Conservation (phyloP, 768 basidiomycete species). For the Tricholomella constricta region DNA sequence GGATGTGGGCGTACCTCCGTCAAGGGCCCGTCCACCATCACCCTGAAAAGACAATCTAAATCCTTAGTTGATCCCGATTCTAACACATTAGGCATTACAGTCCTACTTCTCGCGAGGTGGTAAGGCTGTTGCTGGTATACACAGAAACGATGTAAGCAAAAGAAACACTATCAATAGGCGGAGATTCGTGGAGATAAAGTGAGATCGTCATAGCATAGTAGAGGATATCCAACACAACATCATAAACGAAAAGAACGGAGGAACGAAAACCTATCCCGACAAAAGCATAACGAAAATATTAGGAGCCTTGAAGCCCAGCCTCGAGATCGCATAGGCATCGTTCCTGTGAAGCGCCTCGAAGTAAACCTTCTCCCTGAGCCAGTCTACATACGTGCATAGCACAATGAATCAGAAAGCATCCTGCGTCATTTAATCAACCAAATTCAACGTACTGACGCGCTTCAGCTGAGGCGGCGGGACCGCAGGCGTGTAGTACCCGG, state of each 20-base stretch:
- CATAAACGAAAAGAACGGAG: background rate
- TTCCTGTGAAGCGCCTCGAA: constrained; percentile 67
- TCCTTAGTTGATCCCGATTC: no score
- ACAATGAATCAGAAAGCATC: background rate
- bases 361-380: constrained; percentile 72
- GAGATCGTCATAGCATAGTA: no score
- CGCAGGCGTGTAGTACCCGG: constrained; percentile 53
- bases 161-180: no score
- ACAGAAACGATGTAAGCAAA: no score
- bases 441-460: constrained; percentile 57
- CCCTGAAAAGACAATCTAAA: no score
- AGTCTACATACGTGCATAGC: constrained; percentile 46
- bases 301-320: constrained; percentile 77
- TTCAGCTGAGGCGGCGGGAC: constrained; percentile 50
- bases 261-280: constrained; percentile 35
- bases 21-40: no score
- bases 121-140: no score
- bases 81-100: no score
- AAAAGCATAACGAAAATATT: constrained; percentile 79
- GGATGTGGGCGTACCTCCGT: no score
- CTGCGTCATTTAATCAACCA: no score
- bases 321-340: constrained; percentile 56
- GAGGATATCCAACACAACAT: background rate
- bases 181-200: no score
- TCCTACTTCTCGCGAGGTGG: no score